These are phyloP conservation scores for Vanilla planifolia DNA, from an alignment of 106 monocot genomes.

Conservation along the genomic window DNA sequence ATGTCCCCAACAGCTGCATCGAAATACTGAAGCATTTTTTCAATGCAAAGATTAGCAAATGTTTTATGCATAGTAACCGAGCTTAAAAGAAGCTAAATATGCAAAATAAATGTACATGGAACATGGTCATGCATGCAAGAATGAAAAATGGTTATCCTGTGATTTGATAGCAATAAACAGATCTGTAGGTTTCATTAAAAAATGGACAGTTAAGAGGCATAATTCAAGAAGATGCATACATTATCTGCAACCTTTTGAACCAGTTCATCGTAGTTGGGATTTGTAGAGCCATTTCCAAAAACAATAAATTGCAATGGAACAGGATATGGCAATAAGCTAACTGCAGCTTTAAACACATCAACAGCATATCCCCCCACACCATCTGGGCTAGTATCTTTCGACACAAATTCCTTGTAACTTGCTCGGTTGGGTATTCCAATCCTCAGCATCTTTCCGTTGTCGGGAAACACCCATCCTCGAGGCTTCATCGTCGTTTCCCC, in stretches of 20 bases:
- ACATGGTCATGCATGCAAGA: no score
- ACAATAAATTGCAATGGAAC: conserved; percentile 38
- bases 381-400: conserved; percentile 27
- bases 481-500: conserved; percentile 39
- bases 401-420: conserved; percentile 43
- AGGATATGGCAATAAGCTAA: conserved; percentile 49
- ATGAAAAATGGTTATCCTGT: no score
- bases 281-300: conserved; percentile 41
- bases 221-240: conserved; percentile 21
- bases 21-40: no score
- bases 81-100: no score
- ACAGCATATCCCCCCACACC: conserved; percentile 37
- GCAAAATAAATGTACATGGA: no score
- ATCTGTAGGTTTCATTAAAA: not conserved
- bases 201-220: not conserved
- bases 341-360: conserved; percentile 63
- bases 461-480: conserved; percentile 63
- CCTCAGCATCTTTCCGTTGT: conserved; percentile 42
- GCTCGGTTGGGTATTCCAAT: conserved; percentile 46
- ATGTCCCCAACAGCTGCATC: conserved; percentile 71
- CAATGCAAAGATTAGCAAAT: no score
- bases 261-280: conserved; percentile 49
- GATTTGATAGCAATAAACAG: no score
- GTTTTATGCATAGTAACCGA: no score
- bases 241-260: conserved; percentile 53